A percentile compares a stretch with the other conserved stretches of the same genome.
Conservation (phyloP, 169 alveolate genomes). For the Cryptosporidium sp. region DNA sequence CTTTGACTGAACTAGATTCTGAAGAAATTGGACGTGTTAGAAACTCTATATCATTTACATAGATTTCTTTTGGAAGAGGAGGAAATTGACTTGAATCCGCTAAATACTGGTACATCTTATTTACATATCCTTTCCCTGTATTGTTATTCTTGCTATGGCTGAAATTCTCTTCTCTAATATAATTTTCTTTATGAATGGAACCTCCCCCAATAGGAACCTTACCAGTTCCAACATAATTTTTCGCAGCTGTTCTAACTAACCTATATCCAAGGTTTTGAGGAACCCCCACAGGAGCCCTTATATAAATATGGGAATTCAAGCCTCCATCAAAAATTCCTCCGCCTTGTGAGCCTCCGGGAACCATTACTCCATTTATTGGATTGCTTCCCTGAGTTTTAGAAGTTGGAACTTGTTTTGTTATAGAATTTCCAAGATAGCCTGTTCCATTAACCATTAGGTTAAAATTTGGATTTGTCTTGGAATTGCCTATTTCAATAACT, state of each 20-base stretch:
- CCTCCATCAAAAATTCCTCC: slow-evolving; percentile 3
- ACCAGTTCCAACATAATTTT: slow-evolving; percentile 3
- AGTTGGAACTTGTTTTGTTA: slow-evolving; percentile 5
- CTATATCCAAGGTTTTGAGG: slow-evolving; percentile 35
- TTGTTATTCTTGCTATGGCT: background rate
- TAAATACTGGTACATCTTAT: slow-evolving; percentile 41
- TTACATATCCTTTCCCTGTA: slow-evolving; percentile 29
- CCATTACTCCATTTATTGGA: slow-evolving; percentile 12
- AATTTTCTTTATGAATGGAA: slow-evolving; percentile 3
- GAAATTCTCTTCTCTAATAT: slow-evolving; percentile 23
- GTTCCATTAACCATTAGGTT: background rate
- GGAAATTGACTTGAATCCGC: slow-evolving; percentile 75
- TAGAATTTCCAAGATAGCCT: background rate
- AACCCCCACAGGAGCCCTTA: slow-evolving; percentile 3
- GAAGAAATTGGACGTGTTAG: slow-evolving; percentile 17
- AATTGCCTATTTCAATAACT: background rate
- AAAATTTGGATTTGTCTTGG: background rate
- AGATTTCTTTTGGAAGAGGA: slow-evolving; percentile 69
- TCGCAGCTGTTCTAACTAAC: slow-evolving; percentile 16
- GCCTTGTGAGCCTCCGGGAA: background rate
- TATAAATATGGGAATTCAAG: background rate
- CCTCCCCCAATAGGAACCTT: background rate
- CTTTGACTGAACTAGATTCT: background rate
- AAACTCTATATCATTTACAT: slow-evolving; percentile 27
- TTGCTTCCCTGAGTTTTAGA: slow-evolving; percentile 2